Evolutionary conservation across 2,329 filamentous ascomycete species (phyloP).

Genomic region (Aspergillus fumigatus): DNA sequence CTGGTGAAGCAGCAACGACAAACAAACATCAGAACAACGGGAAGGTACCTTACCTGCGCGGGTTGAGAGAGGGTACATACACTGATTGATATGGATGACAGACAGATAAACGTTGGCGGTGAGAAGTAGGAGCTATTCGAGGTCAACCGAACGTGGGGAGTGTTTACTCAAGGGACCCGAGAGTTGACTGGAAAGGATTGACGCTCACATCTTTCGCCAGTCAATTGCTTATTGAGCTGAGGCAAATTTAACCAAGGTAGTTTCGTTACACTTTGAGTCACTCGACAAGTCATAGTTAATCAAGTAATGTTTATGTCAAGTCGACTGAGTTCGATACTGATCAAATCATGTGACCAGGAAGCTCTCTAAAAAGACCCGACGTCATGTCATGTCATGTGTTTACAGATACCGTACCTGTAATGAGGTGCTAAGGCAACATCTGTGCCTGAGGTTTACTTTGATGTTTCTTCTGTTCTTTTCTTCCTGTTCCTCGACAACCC

Average conservation of each 20-base stretch:
- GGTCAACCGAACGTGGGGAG: background rate
- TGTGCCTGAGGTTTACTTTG: too few relatives aligned
- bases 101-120: background rate
- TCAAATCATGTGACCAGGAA: background rate
- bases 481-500: background rate
- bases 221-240: background rate
- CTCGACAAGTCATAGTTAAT: background rate
- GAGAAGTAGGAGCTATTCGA: background rate
- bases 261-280: background rate
- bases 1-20: background rate
- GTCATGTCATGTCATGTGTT: constrained; percentile 4
- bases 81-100: background rate
- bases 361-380: background rate
- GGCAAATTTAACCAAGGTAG: background rate
- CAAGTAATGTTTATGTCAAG: background rate
- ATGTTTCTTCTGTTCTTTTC: background rate
- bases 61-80: background rate
- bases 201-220: background rate
- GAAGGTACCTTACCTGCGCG: background rate
- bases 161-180: background rate
- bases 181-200: background rate
- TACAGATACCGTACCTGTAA: background rate
- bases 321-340: background rate
- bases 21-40: background rate
- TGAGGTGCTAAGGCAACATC: too few relatives aligned